Conservation (phyloP, 1,284 basidiomycete species). For the Singerocomus rubriflavus region DNA sequence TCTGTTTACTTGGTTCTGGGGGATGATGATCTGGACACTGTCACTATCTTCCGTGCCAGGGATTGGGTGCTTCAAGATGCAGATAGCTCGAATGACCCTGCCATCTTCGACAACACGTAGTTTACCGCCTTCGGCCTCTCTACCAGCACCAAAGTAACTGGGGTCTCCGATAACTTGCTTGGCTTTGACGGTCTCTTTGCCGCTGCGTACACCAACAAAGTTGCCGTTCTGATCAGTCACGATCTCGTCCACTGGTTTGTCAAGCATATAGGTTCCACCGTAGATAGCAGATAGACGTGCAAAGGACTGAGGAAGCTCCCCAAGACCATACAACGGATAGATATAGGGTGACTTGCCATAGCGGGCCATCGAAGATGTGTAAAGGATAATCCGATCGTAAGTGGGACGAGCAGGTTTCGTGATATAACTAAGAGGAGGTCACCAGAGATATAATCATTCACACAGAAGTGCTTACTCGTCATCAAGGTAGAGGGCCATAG, state of each 20-base stretch:
- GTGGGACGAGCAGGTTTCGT: constrained; percentile 87
- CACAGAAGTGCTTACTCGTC: constrained; percentile 75
- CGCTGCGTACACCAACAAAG: constrained; percentile 91
- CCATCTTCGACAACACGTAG: constrained; percentile 88
- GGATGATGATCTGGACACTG: constrained; percentile 97
- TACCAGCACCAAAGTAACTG: constrained; percentile 88
- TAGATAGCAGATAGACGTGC: constrained; percentile 98
- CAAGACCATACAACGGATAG: constrained; percentile 98
- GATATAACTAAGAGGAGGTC: constrained; percentile 68
- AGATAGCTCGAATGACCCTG: constrained; percentile 96
- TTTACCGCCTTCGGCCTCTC: constrained; percentile 66
- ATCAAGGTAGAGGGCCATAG: constrained; percentile 98
- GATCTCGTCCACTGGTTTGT: constrained; percentile 93
- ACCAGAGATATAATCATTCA: not conserved
- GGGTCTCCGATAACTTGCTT: constrained; percentile 99
- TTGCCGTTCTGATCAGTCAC: constrained; percentile 84
- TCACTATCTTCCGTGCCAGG: constrained; percentile 96
- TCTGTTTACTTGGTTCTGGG: constrained; percentile 95
- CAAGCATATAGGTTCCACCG: constrained; percentile 99
- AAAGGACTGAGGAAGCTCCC: constrained; percentile 98
- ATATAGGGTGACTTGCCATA: constrained; percentile 99
- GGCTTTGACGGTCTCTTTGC: constrained; percentile 92
- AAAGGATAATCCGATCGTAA: constrained; percentile 95
- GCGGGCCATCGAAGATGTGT: constrained; percentile 98
- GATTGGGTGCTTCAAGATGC: constrained; percentile 97